A percentile compares a stretch with the other conserved stretches of the same genome.
Conservation (phyloP, 176 grass and related monocot genomes). For the Rhipidocladum racemiflorum region DNA sequence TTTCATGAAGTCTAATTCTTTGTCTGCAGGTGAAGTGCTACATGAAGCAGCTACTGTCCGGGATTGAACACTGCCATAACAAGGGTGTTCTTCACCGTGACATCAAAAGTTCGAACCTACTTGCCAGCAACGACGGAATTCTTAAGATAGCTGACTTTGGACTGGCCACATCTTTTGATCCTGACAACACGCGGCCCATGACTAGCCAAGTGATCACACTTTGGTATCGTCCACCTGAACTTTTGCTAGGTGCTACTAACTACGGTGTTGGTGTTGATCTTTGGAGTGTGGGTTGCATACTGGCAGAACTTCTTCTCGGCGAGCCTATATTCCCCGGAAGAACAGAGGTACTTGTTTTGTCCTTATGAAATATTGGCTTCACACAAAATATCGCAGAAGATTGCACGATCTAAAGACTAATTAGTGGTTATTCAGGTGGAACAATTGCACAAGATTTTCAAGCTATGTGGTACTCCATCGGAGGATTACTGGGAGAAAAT, state of each 20-base stretch:
- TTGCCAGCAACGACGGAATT: slow-evolving; percentile 67
- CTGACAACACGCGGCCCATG: slow-evolving; percentile 51
- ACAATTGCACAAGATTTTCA: slow-evolving; percentile 95
- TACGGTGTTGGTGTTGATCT: slow-evolving; percentile 86
- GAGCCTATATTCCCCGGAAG: slow-evolving; percentile 71
- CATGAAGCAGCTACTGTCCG: slow-evolving; percentile 80
- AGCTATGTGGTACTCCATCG: slow-evolving; percentile 83
- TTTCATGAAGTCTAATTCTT: not conserved
- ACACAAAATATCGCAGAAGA: not conserved
- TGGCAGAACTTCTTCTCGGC: slow-evolving; percentile 76
- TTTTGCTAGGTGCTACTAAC: slow-evolving; percentile 76
- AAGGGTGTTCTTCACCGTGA: slow-evolving; percentile 82
- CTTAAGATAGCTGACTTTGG: slow-evolving; percentile 99
- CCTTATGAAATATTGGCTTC: not conserved
- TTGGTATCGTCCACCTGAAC: slow-evolving; percentile 97
- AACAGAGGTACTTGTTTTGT: slow-evolving; percentile 69
- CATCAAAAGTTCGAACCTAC: slow-evolving; percentile 91
- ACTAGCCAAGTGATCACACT: slow-evolving; percentile 90
- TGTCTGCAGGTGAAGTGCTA: slow-evolving; percentile 85
- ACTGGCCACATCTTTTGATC: slow-evolving; percentile 67
- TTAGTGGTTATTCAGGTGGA: slow-evolving; percentile 63
- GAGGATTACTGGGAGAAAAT: slow-evolving; percentile 78
- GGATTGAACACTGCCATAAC: slow-evolving; percentile 86
- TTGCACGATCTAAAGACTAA: not conserved
- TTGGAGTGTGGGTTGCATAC: slow-evolving; percentile 94